Evolutionary conservation across 73 alveolate genomes (phyloP).

Genomic region (Strombidium stylifer): DNA sequence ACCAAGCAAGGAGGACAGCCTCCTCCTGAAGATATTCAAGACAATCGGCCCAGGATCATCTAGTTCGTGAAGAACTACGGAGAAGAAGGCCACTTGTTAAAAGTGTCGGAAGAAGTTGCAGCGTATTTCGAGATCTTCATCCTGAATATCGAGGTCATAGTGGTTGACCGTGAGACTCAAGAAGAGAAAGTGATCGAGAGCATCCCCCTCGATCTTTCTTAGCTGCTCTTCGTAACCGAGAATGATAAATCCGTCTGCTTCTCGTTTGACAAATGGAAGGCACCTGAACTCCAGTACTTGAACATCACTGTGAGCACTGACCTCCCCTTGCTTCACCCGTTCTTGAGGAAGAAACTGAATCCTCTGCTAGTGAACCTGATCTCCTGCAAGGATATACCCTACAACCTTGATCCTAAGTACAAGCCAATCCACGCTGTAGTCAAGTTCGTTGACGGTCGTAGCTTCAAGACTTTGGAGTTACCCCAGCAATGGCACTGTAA

Average conservation of each 20-base stretch:
- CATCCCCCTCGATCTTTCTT: slow-evolving; percentile 28
- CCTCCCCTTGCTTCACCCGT: slow-evolving; percentile 34
- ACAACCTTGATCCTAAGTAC: slow-evolving; percentile 55
- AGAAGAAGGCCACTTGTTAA: slow-evolving; percentile 34
- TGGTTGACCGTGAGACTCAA: slow-evolving; percentile 45
- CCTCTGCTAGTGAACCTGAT: slow-evolving; percentile 45
- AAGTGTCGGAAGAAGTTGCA: slow-evolving; percentile 62
- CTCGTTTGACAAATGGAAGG: slow-evolving; percentile 49
- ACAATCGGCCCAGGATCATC: too few species aligned
- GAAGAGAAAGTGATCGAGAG: slow-evolving; percentile 41
- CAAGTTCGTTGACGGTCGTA: slow-evolving; percentile 36
- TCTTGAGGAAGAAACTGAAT: slow-evolving; percentile 51
- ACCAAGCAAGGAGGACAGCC: too few species aligned
- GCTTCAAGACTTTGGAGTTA: slow-evolving; percentile 32
- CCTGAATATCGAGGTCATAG: slow-evolving; percentile 46
- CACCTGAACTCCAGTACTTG: slow-evolving; percentile 28
- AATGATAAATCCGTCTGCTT: slow-evolving; percentile 4
- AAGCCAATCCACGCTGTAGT: slow-evolving; percentile 49
- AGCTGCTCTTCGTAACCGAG: slow-evolving; percentile 26
- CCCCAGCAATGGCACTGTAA: slow-evolving; percentile 44
- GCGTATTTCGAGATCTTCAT: slow-evolving; percentile 13
- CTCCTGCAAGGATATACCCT: slow-evolving; percentile 60
- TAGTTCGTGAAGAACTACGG: too few species aligned
- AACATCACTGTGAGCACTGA: slow-evolving; percentile 26
- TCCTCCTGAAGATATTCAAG: too few species aligned